Base-by-base conservation (phyloP, 495 filamentous ascomycete genomes). In the Penicillium fimorum region DNA sequence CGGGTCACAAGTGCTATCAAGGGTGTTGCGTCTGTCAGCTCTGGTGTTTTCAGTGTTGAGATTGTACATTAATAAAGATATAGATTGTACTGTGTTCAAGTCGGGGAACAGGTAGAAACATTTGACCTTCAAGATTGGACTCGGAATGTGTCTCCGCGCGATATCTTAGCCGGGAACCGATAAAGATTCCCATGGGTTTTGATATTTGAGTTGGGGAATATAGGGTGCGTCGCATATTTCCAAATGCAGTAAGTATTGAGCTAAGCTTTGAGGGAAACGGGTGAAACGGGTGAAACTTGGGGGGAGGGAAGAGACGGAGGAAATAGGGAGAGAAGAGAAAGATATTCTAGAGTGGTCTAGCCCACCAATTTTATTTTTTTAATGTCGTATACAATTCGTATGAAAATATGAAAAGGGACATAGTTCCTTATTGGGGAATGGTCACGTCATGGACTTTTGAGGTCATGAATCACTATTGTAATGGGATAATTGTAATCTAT, bases 401-500 rank as follows among this genome's bases (percentile, higher is more conserved):
- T 22, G 22, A 22, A 22, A 24, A 22, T 30, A 27, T 29, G 5
- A 15, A 46, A n/a, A 45, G 43, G 13, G 12, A 15, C 12, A 27
- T 15, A 29, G 24, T 30, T 30, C 46, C 46, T 30, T 6, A 30
- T 30, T 44, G 42, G 20, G 22, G 27, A 45, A 50, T 62, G 56
- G 52, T 63, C 54, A 66, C 61, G 63, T 65, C 62, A 65, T 65
- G 62, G 62, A 65, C 55, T 65, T 37, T 53, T 17, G 38, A 43
- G 12, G 40, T 53, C 51, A 53, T 53, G 51, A 53, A 45, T 53
- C 51, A 53, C 22, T 22, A 22, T 1, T 22, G 22, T 22, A 22
- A 22, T n/a, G n/a, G n/a, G 22, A 22, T 22, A 22, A 1, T 22
- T 22, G 22, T 22, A 22, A 22, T 2, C 1, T 1, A 22, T 22